Conservation (phyloP, 768 basidiomycete genomes). For the Trametes elegans region DNA sequence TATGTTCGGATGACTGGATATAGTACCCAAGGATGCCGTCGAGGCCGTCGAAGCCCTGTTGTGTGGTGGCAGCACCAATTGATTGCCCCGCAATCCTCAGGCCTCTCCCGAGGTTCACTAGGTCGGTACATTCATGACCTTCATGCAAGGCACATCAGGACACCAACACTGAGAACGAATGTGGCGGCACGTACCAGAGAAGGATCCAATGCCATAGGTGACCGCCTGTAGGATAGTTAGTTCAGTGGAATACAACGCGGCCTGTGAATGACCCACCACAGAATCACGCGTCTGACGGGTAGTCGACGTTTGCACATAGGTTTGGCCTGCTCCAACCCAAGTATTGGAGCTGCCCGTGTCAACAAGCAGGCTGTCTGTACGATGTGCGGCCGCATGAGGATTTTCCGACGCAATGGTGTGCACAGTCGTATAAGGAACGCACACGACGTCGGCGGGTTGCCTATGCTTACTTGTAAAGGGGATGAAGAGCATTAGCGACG, state of each 20-base stretch:
- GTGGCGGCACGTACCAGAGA: slow-evolving; percentile 44
- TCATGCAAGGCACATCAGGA: background rate
- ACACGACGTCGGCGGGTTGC: slow-evolving; percentile 23
- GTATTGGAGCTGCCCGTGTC: slow-evolving; percentile 74
- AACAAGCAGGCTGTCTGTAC: slow-evolving; percentile 53
- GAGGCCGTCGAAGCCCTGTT: slow-evolving; percentile 42
- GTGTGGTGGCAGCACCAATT: slow-evolving; percentile 56
- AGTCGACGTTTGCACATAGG: slow-evolving; percentile 49
- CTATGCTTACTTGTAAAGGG: slow-evolving; percentile 19
- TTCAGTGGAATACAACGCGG: background rate
- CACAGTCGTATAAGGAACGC: slow-evolving; percentile 16
- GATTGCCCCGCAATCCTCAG: slow-evolving; percentile 55
- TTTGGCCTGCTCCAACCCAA: slow-evolving; percentile 56
- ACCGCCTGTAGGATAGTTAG: slow-evolving; percentile 27
- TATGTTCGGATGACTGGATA: background rate
- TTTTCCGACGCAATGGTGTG: background rate
- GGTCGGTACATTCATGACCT: slow-evolving; percentile 41
- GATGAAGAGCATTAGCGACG: background rate
- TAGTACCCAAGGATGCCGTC: slow-evolving; percentile 66
- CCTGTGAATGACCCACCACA: slow-evolving; percentile 41
- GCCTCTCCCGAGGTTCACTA: slow-evolving; percentile 48
- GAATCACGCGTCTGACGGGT: slow-evolving; percentile 43
- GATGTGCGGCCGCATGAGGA: background rate
- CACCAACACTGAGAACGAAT: background rate
- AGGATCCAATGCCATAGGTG: slow-evolving; percentile 60